A percentile compares a stretch with the other conserved stretches of the same genome.
These are phyloP conservation scores for Aureobasidium uvarum DNA, from an alignment of 2,329 filamentous ascomycete species.

Conservation along the genomic window DNA sequence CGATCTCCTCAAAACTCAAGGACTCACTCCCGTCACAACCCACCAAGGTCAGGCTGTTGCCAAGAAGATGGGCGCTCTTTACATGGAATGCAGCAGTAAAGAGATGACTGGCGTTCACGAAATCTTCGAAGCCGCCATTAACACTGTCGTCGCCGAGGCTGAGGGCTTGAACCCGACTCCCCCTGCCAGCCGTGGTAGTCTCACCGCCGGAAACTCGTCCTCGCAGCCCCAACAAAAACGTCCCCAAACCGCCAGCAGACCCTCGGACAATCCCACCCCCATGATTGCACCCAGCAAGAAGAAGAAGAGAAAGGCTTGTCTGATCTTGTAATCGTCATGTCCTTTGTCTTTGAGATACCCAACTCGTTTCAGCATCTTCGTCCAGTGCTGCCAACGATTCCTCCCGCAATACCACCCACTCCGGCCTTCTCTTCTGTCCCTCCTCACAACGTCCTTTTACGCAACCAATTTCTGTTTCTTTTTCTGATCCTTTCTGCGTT, in stretches of 20 bases:
- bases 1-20: slow-evolving; percentile 97
- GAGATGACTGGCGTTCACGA: slow-evolving; percentile 96
- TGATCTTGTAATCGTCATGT: slow-evolving; percentile 58
- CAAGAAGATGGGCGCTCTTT: slow-evolving; percentile 87
- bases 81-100: slow-evolving; percentile 99
- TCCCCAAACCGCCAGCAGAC: slow-evolving; percentile 37
- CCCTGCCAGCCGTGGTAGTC: slow-evolving; percentile 39
- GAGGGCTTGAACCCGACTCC: slow-evolving; percentile 32
- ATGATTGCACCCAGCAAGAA: slow-evolving; percentile 50
- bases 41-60: slow-evolving; percentile 88
- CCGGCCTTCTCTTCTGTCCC: background rate
- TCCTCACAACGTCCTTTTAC: background rate
- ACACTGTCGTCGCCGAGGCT: slow-evolving; percentile 79
- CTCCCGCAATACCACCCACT: background rate
- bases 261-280: slow-evolving; percentile 32
- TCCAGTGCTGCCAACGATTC: background rate
- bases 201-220: slow-evolving; percentile 43
- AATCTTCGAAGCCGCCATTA: slow-evolving; percentile 89
- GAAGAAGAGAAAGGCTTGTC: slow-evolving; percentile 83
- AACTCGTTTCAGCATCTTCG: background rate
- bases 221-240: slow-evolving; percentile 38
- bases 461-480: slow-evolving; percentile 3
- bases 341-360: slow-evolving; percentile 12
- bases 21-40: slow-evolving; percentile 87
- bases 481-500: slow-evolving; percentile 1